Percentiles rank a stretch among this genome's conserved stretches.
Conservation (phyloP, 805 yeast genomes). For the Hanseniaspora lachancei region DNA sequence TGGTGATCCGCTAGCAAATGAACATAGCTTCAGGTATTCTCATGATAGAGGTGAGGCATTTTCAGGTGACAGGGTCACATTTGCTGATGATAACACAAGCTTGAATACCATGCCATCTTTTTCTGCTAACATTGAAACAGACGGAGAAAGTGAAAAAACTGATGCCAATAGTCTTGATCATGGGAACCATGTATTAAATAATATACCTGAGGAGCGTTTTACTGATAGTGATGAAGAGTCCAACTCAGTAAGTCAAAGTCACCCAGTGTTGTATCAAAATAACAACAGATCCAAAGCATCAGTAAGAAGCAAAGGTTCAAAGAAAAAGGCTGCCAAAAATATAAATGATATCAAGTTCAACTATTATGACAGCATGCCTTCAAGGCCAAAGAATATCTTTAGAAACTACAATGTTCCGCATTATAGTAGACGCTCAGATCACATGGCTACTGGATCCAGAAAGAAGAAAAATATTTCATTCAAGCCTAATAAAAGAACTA, state of each 20-base stretch:
- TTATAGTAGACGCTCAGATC: neutral
- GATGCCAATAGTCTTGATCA: neutral
- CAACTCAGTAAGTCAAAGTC: neutral
- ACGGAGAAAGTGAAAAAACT: neutral
- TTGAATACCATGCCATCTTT: neutral
- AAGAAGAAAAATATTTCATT: conserved; percentile 7
- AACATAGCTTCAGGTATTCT: neutral
- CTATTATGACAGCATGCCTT: neutral
- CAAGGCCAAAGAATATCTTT: conserved; percentile 2
- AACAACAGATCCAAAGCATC: neutral
- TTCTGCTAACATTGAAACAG: neutral
- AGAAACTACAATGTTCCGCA: neutral
- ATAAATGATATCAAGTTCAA: neutral
- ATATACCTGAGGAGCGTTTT: conserved; percentile 6
- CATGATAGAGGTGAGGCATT: neutral
- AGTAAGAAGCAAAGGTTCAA: neutral
- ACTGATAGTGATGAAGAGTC: neutral
- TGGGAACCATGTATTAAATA: neutral
- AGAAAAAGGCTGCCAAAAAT: neutral
- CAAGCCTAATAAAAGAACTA: conserved; percentile 3
- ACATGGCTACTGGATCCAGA: neutral
- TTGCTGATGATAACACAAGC: conserved; percentile 5
- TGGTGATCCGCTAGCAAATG: neutral
- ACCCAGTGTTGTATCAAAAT: neutral
- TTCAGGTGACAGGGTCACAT: neutral